Evolutionary conservation across 352 stramenopile genomes (phyloP), one percentile per base, ranked within the genome.

Genomic region (Phytophthora chlamydospora): DNA sequence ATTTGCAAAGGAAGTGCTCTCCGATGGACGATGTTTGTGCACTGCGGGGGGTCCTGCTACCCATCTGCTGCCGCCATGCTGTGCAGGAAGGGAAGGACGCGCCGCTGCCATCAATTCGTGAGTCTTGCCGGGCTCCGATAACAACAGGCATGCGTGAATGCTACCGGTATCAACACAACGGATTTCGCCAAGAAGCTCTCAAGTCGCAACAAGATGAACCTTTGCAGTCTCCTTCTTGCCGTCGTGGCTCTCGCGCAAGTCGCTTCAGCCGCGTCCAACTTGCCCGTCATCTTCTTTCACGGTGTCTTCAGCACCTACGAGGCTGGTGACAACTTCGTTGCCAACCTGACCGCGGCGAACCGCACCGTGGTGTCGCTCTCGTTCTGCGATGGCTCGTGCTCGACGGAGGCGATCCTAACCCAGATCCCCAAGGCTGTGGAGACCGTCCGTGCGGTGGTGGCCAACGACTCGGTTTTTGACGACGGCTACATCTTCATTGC

Each of bases 401-500:
- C 71, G 0, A 47, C 42, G 3, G 17, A 52, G 10, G 35, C 56
- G 0, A 32, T 83, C 38, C 38, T 64, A 8, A 51, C 31, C 3
- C 75, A 83, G 21, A 53, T 78, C 3, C 19, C 48, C 1, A 48
- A 71, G 45, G 75, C 69, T 2, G 70, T 80, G 35, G 14, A 39
- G 3, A 62, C 73, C 27, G 63, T 80, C 36, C 64, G 61, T 3
- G 35, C 55, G n/a, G 39, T 78, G 7, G 52, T 65, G 0, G 39
- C 44, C 31, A 68, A 59, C 35, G 59, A 80, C 50, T 34, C 43
- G n/a, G 36, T 39, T 0, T 79, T 75, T 38, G 62, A 50, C 32
- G 54, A 68, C 9, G 75, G 75, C 39, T 84, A 84, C 59, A 52
- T 76, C 49, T 67, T 84, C 21, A 71, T 84, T 13, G 72, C 41